Evolutionary conservation across 1,139 yeast species (phyloP), one percentile per base, ranked within the genome.

Genomic region (Yamadazyma spencermartinsiae): DNA sequence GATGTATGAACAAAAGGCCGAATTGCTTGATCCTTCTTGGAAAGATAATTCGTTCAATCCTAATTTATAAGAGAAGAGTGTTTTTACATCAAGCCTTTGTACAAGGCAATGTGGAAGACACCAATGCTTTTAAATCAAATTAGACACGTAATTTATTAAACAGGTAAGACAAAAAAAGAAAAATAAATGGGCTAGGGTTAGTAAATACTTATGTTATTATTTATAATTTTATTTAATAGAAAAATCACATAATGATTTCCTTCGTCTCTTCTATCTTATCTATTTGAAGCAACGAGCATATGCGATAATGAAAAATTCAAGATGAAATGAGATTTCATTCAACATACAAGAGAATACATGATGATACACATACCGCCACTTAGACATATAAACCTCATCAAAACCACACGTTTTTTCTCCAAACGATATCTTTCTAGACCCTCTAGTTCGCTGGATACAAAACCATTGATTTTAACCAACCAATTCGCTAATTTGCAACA

Each of bases 21-120:
- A 82, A 41, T 74, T 89, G 39, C 74, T 88, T 16, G 95, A 88
- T 56, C 92, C 89, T 24, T 75, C 74, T 46, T 86, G 96, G 90
- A 42, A 31, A 4, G 36, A 33, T 12, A 17, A 30, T 19, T 19
- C 24, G n/a, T n/a, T 9, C 16, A 28, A 16, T 28, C n/a, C 11
- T 16, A 28, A 28, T 16, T n/a, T n/a, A n/a, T n/a, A n/a, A n/a
- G n/a, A n/a, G n/a, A n/a, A n/a, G n/a, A n/a, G n/a, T n/a, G n/a
- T n/a, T n/a, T n/a, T n/a, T n/a, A n/a, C n/a, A n/a, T n/a, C n/a
- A n/a, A n/a, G n/a, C n/a, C n/a, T n/a, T n/a, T n/a, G n/a, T n/a
- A n/a, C n/a, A n/a, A n/a, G n/a, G n/a, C n/a, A n/a, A n/a, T n/a
- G n/a, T n/a, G n/a, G n/a, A n/a, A n/a, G n/a, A n/a, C n/a, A n/a